Evolutionary conservation across 495 filamentous ascomycete species (phyloP), one percentile per base, ranked within the genome.

Genomic region (Parmelia sp.): DNA sequence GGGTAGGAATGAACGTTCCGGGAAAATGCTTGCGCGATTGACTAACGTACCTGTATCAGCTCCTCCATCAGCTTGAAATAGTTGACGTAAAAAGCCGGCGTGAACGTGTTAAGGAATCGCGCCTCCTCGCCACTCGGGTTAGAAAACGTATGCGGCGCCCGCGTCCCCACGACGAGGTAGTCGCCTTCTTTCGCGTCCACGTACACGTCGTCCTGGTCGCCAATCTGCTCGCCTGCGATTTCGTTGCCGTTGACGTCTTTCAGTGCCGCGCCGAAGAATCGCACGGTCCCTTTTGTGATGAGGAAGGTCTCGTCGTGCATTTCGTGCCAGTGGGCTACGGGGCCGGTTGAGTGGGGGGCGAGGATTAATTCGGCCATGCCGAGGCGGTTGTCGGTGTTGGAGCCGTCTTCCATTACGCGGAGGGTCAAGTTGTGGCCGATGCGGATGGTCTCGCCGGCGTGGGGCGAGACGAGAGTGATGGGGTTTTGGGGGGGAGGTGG

Each of bases 241-340:
- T 12, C 8, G 39, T 15, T 15, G 5, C 39, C 14, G 2, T 15
- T 2, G 15, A 10, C 5, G 15, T 15, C 39, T 15, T 40, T 40
- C 39, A 40, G 8, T 12, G 2, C 39, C 39, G 39, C 82, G 65
- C 83, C 76, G 61, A 78, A 74, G 69, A 76, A 77, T 39, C 75
- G 73, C 23, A 76, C 68, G 23, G 65, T 71, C 69, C 82, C 82
- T 55, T 79, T 74, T 9, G 76, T 82, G 31, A 83, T 72, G 49
- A 83, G 71, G 73, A 84, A 85, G 36, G 78, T 75, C 72, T 84
- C 80, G 65, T 84, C 80, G 70, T 84, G 82, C 75, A 83, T 79
- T 64, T 76, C 74, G 70, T 78, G 76, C 76, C 74, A 80, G 68
- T 77, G 74, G 4, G 70, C 63, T 23, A 74, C 74, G 11, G 82